phyloP scores from a whole-genome alignment of 2,329 filamentous ascomycete species.

The Beauveria caledonica region DNA sequence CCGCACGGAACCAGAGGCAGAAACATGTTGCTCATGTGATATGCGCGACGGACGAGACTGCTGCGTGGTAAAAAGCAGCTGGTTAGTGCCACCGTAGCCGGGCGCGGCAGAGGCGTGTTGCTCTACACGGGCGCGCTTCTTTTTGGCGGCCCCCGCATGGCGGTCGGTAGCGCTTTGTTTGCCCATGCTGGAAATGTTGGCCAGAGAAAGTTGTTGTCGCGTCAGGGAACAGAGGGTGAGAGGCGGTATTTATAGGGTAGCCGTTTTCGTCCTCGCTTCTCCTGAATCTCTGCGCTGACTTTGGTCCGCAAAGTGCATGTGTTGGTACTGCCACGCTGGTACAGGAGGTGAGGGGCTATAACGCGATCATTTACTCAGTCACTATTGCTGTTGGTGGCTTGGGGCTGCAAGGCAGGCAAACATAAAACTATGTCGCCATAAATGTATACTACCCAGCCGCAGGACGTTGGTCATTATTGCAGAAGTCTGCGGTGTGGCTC shows the following conservation, averaged over 20 bases:
- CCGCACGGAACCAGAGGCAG: not conserved
- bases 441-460: not conserved
- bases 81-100: not conserved
- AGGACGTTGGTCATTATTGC: not conserved
- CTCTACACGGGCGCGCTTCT: not conserved
- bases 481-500: not conserved
- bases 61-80: not conserved
- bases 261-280: not conserved
- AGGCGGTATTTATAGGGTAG: not conserved
- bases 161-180: not conserved
- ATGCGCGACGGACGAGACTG: not conserved
- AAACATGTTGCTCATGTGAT: not conserved
- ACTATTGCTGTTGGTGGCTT: not conserved
- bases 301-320: not conserved
- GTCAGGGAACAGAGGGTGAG: not conserved
- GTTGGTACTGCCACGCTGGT: not conserved
- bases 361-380: not conserved
- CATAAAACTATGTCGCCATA: not conserved
- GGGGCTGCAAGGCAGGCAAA: not conserved
- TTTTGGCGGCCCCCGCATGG: not conserved
- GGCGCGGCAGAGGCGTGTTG: not conserved
- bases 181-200: not conserved
- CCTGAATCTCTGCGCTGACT: not conserved
- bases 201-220: not conserved
- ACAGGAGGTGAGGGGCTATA: not conserved